A percentile compares a stretch with the other conserved stretches of the same genome.
Conservation (phyloP, 192 early-diverging fungal species). For the Coemansia sp. region DNA sequence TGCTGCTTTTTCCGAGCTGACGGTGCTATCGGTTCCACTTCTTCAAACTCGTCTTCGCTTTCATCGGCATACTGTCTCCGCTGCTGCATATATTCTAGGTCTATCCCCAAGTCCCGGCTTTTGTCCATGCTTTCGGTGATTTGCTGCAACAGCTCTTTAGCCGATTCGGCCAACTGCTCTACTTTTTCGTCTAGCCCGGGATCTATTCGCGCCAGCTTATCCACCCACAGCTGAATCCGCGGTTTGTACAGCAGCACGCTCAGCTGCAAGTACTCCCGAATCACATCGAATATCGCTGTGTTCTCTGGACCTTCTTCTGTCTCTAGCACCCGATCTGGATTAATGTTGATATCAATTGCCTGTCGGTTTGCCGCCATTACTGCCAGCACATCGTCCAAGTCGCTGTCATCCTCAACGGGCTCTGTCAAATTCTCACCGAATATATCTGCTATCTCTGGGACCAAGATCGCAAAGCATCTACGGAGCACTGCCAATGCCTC, state of each 20-base stretch:
- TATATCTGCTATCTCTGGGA: conserved; percentile 37
- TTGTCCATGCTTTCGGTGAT: conserved; percentile 21
- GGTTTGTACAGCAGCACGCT: conserved; percentile 50
- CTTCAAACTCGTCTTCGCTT: conserved; percentile 40
- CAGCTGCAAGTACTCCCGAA: conserved; percentile 59
- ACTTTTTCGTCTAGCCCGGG: conserved; percentile 24
- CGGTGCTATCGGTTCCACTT: conserved; percentile 4
- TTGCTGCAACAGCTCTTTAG: conserved; percentile 41
- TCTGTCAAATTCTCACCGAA: conserved; percentile 6
- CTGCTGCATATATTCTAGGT: conserved; percentile 5
- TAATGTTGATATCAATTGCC: conserved; percentile 56
- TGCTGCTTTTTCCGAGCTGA: too few relatives aligned
- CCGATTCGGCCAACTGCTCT: conserved; percentile 31
- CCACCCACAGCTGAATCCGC: conserved; percentile 54
- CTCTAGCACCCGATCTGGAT: conserved; percentile 52
- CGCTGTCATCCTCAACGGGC: conserved; percentile 7
- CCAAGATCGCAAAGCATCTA: conserved; percentile 38
- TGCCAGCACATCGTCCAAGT: conserved; percentile 44
- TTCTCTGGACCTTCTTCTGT: conserved; percentile 58
- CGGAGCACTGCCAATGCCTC: conserved; percentile 11
- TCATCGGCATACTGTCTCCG: conserved; percentile 2
- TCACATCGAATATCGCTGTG: conserved; percentile 31
- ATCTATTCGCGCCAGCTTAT: conserved; percentile 24
- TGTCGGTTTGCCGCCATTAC: conserved; percentile 65
- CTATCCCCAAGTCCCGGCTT: conserved; percentile 28